Percentiles rank a stretch among this genome's conserved stretches.
phyloP scores from a whole-genome alignment of 768 basidiomycete genomes.

The Phaeolepiota aurea region DNA sequence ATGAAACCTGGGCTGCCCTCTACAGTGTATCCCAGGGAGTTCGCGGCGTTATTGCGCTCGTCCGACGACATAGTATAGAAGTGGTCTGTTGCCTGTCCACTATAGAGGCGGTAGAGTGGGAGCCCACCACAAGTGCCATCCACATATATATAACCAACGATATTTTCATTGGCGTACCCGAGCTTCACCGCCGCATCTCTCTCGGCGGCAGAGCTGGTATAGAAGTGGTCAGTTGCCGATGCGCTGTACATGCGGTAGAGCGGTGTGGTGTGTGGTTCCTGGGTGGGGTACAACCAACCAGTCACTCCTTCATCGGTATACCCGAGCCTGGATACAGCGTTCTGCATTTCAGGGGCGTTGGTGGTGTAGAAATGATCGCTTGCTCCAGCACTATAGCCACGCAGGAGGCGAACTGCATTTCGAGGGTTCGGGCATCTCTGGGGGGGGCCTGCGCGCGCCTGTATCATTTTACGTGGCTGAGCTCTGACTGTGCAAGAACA shows the following conservation, averaged over 20 bases:
- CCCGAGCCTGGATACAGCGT: neutral
- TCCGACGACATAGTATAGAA: neutral
- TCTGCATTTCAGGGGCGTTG: neutral
- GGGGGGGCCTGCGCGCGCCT: neutral
- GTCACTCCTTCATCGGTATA: neutral
- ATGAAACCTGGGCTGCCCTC: neutral
- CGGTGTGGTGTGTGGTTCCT: neutral
- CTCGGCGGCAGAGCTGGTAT: neutral
- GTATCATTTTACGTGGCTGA: too few species aligned
- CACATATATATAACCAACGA: neutral
- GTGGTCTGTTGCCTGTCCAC: neutral
- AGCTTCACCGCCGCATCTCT: neutral
- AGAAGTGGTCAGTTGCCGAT: neutral
- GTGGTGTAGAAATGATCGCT: neutral
- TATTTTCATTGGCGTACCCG: neutral
- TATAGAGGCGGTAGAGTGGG: neutral
- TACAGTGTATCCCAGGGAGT: neutral
- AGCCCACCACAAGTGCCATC: neutral
- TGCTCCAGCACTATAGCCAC: neutral
- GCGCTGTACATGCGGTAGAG: neutral
- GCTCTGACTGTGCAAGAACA: too few species aligned
- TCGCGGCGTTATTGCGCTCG: neutral
- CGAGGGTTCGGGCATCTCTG: neutral
- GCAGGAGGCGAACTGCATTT: neutral
- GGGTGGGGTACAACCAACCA: neutral